These are phyloP conservation scores for Prinsepia uniflora DNA, from an alignment of 306 rosid species.

Conservation along the genomic window DNA sequence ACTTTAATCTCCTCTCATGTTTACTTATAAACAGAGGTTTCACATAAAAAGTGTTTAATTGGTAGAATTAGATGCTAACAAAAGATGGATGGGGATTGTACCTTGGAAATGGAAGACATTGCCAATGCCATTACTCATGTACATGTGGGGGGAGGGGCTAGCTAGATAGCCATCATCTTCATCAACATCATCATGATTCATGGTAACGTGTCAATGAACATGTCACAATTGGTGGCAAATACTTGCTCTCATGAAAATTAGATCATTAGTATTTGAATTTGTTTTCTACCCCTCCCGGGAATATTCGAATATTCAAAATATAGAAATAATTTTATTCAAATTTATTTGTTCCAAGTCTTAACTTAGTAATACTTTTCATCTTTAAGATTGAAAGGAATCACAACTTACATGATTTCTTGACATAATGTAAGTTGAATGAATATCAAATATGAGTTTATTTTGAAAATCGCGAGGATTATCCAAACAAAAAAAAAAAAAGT, in stretches of 20 bases:
- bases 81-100: background rate
- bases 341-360: too few relatives aligned
- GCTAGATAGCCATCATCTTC: background rate
- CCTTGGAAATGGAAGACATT: constrained; percentile 2
- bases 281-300: background rate
- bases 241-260: background rate
- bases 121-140: constrained; percentile 2
- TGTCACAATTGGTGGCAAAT: background rate
- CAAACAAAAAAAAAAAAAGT: background rate
- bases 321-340: too few relatives aligned
- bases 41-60: background rate
- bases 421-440: too few relatives aligned
- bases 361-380: background rate
- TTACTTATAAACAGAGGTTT: constrained; percentile 5
- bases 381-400: too few relatives aligned
- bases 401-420: too few relatives aligned
- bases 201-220: background rate
- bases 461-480: background rate
- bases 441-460: too few relatives aligned
- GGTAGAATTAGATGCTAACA: constrained; percentile 24
- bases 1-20: background rate
- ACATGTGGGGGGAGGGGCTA: background rate
- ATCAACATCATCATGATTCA: background rate
- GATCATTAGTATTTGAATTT: background rate
- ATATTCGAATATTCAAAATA: background rate